Evolutionary conservation across 148 eudicot species (phyloP), one percentile per base, ranked within the genome.

Genomic region (Tetragonia tetragonoides): DNA sequence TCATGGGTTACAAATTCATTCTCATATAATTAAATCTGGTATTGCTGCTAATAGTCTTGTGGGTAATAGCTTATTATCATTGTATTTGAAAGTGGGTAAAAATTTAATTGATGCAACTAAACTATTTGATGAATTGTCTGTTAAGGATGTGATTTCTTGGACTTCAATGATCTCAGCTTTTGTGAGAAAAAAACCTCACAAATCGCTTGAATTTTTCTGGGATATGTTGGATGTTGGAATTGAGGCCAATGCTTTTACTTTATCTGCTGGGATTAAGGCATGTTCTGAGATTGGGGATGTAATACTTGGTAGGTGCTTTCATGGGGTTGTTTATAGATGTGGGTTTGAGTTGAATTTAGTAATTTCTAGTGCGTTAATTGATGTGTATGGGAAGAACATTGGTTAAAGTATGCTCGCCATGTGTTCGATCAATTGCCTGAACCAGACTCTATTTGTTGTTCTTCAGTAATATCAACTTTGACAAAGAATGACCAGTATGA

Each of bases 111-210:
- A 86, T 3, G 87, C 94, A 1, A 70, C 83, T 21, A 85, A 79
- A 62, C 76, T 89, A 68, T 94, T 91, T 78, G 84, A 80, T 70
- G 89, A 83, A 21, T 80, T 94, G 80, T 61, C 21, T 72, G 59
- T 67, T n/a, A 94, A 85, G 76, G 97, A 94, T 82, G 97, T 87
- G 47, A 85, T 94, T 53, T 87, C 98, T 7, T 94, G 98, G 97
- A 87, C 93, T 54, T 94, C 94, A 20, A 89, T 94, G 90, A 81
- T 92, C 12, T 87, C 95, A 18, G 93, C 89, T 28, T 92, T 79
- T 83, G 82, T 88, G 63, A 87, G 90, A 51, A 85, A 80, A 1
- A 83, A 79, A 60, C 88, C 94, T 5, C 12, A 40, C 16, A 69
- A 77, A 57, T 66, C 95, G 20, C 75, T 94, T 40, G 73, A 66